Evolutionary conservation across 2,329 filamentous ascomycete species (phyloP), one percentile per base, ranked within the genome.

Genomic region (Gnomoniopsis smithogilvyi): DNA sequence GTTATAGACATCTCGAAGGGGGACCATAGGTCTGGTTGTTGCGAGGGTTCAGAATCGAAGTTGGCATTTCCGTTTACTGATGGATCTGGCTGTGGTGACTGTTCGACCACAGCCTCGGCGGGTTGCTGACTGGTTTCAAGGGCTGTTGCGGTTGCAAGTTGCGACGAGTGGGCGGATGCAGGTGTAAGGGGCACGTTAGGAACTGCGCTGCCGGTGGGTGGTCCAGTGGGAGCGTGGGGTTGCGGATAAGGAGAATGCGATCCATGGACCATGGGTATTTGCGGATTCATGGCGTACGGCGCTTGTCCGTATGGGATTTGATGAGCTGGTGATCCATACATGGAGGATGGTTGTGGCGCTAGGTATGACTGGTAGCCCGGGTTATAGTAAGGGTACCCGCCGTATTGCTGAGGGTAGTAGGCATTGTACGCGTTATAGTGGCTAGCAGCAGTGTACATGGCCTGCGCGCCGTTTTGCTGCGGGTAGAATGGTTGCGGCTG

Each of bases 81-180:
- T 19, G 50, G 46, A 19, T 56, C 47, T 10, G 17, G 7, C 15
- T 48, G 38, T 38, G 41, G 54, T 22, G 30, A 12, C 12, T 50
- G 41, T 7, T 17, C 26, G 11, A 33, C 26, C 26, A 30, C 21
- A 15, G 46, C 36, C 7, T 34, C 54, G 22, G 54, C n/a, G 7
- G 46, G 46, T 10, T 48, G 47, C 26, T 51, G 54, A 38, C 33
- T 17, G 6, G 54, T 17, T 6, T 48, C 34, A 17, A 80, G 82
- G 64, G 76, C 73, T 11, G 80, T 74, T 61, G 73, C 49, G 52
- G 17, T 62, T 49, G 62, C 65, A 45, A 64, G 63, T 53, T 72
- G 70, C 3, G 78, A 76, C 8, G 80, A 80, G 57, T 80, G 76
- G 19, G 79, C 79, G 17, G 82, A 84, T 4, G 80, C 80, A 3